Evolutionary conservation across 805 yeast species (phyloP).

Genomic region (Saccharomycopsis amapae): DNA sequence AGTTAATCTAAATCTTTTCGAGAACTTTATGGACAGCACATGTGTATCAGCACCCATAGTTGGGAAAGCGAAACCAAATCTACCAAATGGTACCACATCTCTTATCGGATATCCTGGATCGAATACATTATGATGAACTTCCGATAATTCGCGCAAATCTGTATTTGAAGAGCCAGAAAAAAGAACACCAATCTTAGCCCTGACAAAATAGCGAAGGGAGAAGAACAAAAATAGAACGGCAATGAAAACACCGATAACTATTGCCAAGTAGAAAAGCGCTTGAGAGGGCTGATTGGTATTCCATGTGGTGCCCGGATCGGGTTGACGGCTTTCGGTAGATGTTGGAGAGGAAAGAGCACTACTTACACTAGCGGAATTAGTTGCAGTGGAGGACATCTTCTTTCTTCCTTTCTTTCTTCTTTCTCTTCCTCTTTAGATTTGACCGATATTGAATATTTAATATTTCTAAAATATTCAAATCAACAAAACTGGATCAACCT

Average conservation of each 20-base stretch:
- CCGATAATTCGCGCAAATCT: constrained; percentile 12
- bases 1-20: constrained; percentile 31
- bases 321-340: no score
- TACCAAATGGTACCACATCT: background rate
- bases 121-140: background rate
- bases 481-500: no score
- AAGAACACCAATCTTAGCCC: constrained; percentile 48
- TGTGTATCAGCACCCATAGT: background rate
- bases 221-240: constrained; percentile 52
- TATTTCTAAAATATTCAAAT: no score
- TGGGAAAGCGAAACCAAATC: background rate
- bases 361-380: no score
- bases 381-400: background rate
- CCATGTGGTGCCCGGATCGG: constrained; percentile 1
- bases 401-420: constrained; percentile 1
- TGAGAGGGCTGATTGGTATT: constrained; percentile 46
- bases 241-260: constrained; percentile 53
- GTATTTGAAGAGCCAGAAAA: constrained; percentile 2
- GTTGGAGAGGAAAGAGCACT: no score
- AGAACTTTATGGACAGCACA: constrained; percentile 6
- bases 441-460: no score
- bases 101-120: background rate
- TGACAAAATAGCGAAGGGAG: constrained; percentile 51
- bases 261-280: constrained; percentile 54
- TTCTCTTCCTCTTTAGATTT: no score